phyloP scores from a whole-genome alignment of 495 filamentous ascomycete genomes.

The Parachaetomium inaequale region DNA sequence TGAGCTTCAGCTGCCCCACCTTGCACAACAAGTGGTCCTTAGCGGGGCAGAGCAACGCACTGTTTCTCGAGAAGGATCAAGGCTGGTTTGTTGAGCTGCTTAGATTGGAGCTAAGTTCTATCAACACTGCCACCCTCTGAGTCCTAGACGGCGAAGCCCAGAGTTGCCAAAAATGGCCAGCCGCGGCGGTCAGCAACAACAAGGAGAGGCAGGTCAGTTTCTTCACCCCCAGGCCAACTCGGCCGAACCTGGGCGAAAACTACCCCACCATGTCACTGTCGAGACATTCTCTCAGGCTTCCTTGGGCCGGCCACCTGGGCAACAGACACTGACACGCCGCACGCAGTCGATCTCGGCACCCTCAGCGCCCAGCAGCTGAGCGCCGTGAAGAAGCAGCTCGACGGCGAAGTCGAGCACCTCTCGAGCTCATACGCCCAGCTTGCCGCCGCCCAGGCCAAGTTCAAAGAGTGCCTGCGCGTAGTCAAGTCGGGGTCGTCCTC shows the following conservation, averaged over 20 bases:
- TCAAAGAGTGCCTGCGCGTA: conserved; percentile 78
- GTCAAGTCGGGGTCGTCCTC: conserved; percentile 58
- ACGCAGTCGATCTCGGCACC: conserved; percentile 46
- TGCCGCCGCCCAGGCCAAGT: conserved; percentile 82
- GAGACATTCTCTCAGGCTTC: background rate
- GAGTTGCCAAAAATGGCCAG: conserved; percentile 18
- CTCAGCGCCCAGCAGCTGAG: conserved; percentile 51
- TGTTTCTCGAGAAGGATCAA: background rate
- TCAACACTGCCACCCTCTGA: background rate
- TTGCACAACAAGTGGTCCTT: background rate
- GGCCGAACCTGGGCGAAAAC: background rate
- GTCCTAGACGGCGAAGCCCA: background rate
- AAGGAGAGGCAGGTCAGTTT: conserved; percentile 22
- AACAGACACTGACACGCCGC: background rate
- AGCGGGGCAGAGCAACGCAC: conserved; percentile 9
- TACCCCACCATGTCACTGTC: conserved; percentile 6
- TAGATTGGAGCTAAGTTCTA: background rate
- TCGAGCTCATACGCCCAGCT: conserved; percentile 84
- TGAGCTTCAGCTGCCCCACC: conserved; percentile 33
- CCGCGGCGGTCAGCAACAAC: conserved; percentile 20
- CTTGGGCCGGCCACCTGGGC: background rate
- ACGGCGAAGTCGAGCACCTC: conserved; percentile 90
- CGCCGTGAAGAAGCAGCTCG: conserved; percentile 87
- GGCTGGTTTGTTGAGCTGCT: background rate
- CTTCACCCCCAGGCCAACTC: background rate